A percentile compares a stretch with the other conserved stretches of the same genome.
Conservation (phyloP, 345 rosid genomes). For the Aquilaria yunnanensis region DNA sequence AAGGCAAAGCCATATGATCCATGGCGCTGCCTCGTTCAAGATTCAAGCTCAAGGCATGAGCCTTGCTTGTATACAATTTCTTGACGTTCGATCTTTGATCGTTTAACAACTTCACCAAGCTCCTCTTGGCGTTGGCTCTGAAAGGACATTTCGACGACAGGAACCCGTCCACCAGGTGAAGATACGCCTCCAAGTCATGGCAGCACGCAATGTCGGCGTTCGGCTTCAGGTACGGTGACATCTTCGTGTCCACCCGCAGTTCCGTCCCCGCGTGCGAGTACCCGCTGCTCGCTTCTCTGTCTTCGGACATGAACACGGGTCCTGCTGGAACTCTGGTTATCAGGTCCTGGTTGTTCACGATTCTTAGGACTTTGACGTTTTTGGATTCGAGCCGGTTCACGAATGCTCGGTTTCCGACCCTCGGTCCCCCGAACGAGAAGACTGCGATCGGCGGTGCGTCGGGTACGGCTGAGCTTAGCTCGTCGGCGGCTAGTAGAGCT, state of each 20-base stretch:
- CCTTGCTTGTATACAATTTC: conserved; percentile 67
- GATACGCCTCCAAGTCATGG: conserved; percentile 76
- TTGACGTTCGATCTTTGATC: conserved; percentile 82
- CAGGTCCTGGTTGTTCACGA: conserved; percentile 78
- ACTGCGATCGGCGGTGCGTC: conserved; percentile 59
- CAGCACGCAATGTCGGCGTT: conserved; percentile 74
- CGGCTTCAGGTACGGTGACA: conserved; percentile 64
- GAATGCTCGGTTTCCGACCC: conserved; percentile 68
- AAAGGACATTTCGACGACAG: conserved; percentile 73
- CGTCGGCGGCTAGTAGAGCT: conserved; percentile 66
- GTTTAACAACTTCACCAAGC: conserved; percentile 58
- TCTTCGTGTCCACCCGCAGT: conserved; percentile 54
- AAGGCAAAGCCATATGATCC: conserved; percentile 9
- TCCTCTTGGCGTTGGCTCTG: conserved; percentile 85
- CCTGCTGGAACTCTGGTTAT: conserved; percentile 68
- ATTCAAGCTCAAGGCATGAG: conserved; percentile 39
- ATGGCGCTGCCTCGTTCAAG: conserved; percentile 28
- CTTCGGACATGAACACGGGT: conserved; percentile 24
- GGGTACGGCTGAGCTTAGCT: conserved; percentile 41
- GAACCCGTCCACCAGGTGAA: conserved; percentile 86
- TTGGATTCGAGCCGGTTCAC: conserved; percentile 32
- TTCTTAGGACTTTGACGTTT: conserved; percentile 60
- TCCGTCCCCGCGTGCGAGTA: conserved; percentile 68
- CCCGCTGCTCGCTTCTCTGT: conserved; percentile 45
- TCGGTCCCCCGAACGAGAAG: conserved; percentile 90